Base-by-base conservation (phyloP, 768 basidiomycete genomes). In the Glaciozyma martinii region DNA sequence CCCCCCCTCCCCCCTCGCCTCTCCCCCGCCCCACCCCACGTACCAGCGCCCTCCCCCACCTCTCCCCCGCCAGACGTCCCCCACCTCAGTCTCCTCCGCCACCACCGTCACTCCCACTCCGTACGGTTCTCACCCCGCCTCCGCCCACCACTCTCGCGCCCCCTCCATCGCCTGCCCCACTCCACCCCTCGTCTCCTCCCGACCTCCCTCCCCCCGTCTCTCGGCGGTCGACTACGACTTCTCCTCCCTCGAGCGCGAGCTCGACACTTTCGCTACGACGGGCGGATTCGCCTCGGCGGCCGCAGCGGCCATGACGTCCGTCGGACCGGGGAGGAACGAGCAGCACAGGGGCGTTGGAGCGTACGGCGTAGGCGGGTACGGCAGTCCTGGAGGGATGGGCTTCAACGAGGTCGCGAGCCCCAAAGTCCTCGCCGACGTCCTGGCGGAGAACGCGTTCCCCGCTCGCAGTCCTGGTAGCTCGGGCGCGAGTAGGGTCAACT, bases 241-340 rank as follows among this genome's bases (percentile, higher is more conserved):
- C 27, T 66, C 62, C 19, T 70, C 68, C 3, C 65, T 70, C 62
- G 68, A 70, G 46, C 56, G 61, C 33, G 68, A 70, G 40, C 68
- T 70, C 61, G 68, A 70, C 57, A 59, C 65, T 3, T 66, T 70
- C 60, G 58, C 59, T 9, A 66, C 67, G 29, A 29, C 49, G 13
- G 62, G 68, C 52, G 68, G 68, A 1, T 70, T 70, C 57, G 68
- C 68, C 5, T 61, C 59, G 7, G 68, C 68, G 3, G 68, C 68
- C 1, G 68, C 68, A 0, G 68, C 68, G 9, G 68, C 68, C 9
- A 70, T 70, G 62, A 65, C 68, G 3, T 59, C 56, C 30, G 68
- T 70, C n/a, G 60, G 60, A 0, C 65, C 68, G 0, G 58, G 50
- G 37, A 32, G 56, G 9, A 33, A 42, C 2, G 61, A 65, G 49